Conservation (phyloP, 1,284 basidiomycete species). For the Sanghuangporus sanghuang region DNA sequence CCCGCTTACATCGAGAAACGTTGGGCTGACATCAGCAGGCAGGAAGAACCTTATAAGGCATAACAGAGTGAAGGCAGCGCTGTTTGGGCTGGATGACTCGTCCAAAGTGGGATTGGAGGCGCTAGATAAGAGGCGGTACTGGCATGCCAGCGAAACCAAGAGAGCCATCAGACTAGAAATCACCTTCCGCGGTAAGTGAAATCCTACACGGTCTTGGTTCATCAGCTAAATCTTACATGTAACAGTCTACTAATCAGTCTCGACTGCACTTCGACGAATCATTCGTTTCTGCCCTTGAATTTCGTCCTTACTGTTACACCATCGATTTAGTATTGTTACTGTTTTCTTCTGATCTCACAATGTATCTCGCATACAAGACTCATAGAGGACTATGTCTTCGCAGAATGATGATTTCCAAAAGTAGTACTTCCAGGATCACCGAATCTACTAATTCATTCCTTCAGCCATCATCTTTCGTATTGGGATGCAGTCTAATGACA, state of each 20-base stretch:
- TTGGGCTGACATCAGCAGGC: neutral
- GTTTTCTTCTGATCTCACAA: too few relatives aligned
- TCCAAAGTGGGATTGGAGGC: conserved; percentile 15
- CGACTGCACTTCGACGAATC: too few relatives aligned
- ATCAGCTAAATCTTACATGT: too few relatives aligned
- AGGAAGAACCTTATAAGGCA: neutral
- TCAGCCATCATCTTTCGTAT: neutral
- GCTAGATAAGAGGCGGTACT: conserved; percentile 5
- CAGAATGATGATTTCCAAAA: neutral
- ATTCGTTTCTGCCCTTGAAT: too few relatives aligned
- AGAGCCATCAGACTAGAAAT: neutral
- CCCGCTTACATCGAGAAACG: neutral
- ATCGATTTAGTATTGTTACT: too few relatives aligned
- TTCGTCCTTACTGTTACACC: too few relatives aligned
- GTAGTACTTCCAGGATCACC: neutral
- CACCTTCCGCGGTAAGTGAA: neutral
- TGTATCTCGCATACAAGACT: too few relatives aligned
- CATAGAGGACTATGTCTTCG: too few relatives aligned
- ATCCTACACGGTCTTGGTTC: neutral
- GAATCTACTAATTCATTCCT: neutral
- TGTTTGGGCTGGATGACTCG: conserved; percentile 16
- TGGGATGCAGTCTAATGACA: conserved; percentile 20
- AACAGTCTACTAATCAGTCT: too few relatives aligned
- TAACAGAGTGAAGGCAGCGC: conserved; percentile 4
- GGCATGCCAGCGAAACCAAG: neutral